Conservation (phyloP, 2,329 filamentous ascomycete genomes). For the Eutypa lata region DNA sequence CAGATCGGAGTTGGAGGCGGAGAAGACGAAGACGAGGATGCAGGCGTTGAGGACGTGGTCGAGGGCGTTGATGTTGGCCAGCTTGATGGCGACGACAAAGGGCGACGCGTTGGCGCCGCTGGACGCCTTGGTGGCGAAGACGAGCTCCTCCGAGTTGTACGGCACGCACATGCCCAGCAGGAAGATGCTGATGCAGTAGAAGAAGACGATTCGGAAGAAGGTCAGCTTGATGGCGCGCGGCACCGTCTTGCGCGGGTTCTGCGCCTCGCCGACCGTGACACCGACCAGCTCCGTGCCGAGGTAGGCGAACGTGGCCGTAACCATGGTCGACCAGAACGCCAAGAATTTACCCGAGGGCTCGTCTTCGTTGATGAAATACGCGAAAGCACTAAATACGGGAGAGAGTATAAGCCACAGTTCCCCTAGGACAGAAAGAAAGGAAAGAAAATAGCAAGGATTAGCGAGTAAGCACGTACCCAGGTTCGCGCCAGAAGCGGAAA, state of each 20-base stretch:
- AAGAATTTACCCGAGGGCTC: conserved; percentile 49
- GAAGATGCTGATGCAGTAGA: conserved; percentile 73
- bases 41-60: conserved; percentile 70
- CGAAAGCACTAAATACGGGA: conserved; percentile 41
- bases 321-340: conserved; percentile 67
- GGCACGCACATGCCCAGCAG: conserved; percentile 75
- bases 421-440: too few relatives aligned
- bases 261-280: conserved; percentile 75
- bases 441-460: background rate
- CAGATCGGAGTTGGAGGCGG: conserved; percentile 72
- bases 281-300: conserved; percentile 74
- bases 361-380: conserved; percentile 41
- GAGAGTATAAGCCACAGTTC: background rate
- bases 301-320: conserved; percentile 77
- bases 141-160: conserved; percentile 61
- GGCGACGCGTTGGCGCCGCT: conserved; percentile 62
- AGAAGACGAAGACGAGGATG: conserved; percentile 74
- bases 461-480: conserved; percentile 40
- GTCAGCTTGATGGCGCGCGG: conserved; percentile 76
- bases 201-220: conserved; percentile 78
- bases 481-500: conserved; percentile 64
- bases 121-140: conserved; percentile 51
- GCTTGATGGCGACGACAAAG: conserved; percentile 69
- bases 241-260: conserved; percentile 74
- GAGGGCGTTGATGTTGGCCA: conserved; percentile 60